phyloP scores from a whole-genome alignment of 306 rosid species.

The Citrullus amarus region DNA sequence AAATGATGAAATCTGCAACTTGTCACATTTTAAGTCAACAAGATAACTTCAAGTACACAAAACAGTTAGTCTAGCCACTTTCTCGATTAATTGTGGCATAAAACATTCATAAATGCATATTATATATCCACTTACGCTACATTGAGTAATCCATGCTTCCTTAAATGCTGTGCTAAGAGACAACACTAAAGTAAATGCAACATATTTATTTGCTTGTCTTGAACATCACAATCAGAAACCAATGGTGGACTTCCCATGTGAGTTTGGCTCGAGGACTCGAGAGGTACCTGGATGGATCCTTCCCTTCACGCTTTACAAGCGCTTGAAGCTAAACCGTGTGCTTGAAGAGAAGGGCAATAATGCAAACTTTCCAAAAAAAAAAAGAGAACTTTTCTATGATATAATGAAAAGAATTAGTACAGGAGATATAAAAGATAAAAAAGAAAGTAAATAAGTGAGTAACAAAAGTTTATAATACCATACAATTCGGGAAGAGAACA shows the following conservation, averaged over 20 bases:
- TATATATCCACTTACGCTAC: neutral
- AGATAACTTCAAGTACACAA: neutral
- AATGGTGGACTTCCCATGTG: constrained; percentile 2
- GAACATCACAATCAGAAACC: neutral
- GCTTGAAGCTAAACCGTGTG: no score
- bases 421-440: no score
- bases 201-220: neutral
- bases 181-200: neutral
- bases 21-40: neutral
- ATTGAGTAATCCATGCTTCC: constrained; percentile 4
- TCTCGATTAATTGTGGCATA: neutral
- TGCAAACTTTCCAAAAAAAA: no score
- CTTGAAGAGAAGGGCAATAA: no score
- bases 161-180: constrained; percentile 5
- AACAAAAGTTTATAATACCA: no score
- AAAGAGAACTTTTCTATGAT: no score
- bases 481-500: no score
- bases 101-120: neutral
- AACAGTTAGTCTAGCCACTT: neutral
- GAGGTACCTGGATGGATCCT: no score
- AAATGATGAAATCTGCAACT: constrained; percentile 2
- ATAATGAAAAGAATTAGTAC: no score
- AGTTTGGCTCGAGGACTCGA: neutral
- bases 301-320: no score
- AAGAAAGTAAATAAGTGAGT: no score